These are phyloP conservation scores for Aspergillus clavatus DNA, from an alignment of 2,329 filamentous ascomycete species.

Conservation along the genomic window DNA sequence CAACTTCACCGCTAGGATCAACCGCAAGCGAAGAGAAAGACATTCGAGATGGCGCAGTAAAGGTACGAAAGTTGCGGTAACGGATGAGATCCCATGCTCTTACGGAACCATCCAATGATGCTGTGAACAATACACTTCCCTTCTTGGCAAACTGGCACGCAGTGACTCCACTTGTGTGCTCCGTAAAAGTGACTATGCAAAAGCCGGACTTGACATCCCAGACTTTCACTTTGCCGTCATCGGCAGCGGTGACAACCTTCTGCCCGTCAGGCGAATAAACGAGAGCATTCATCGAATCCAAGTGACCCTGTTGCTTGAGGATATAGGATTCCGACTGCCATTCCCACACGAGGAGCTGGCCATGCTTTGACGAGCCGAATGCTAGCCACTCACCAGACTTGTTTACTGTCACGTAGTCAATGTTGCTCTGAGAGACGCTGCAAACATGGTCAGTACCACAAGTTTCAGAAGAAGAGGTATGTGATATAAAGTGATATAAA, in stretches of 20 bases:
- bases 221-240: conserved; percentile 97
- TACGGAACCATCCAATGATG: conserved; percentile 89
- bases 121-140: conserved; percentile 92
- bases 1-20: conserved; percentile 94
- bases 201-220: conserved; percentile 97
- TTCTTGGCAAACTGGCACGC: conserved; percentile 90
- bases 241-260: conserved; percentile 84
- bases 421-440: conserved; percentile 94
- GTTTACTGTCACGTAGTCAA: conserved; percentile 92
- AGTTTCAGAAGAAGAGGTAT: neutral
- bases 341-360: conserved; percentile 97
- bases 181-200: conserved; percentile 96
- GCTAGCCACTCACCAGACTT: conserved; percentile 94
- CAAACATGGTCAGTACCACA: conserved; percentile 25
- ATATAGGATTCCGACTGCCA: conserved; percentile 99
- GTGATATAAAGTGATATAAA: too few relatives aligned
- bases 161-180: conserved; percentile 91
- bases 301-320: conserved; percentile 94
- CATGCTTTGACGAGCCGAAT: conserved; percentile 90
- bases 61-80: conserved; percentile 95
- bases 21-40: conserved; percentile 93
- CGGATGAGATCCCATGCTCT: conserved; percentile 93
- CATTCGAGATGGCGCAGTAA: conserved; percentile 84
- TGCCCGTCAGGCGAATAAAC: conserved; percentile 93
- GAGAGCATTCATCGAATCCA: conserved; percentile 90